Percentiles rank a stretch among this genome's conserved stretches.
Evolutionary conservation across 1,284 basidiomycete genomes (phyloP).

Genomic region (Cryptococcus sp.): DNA sequence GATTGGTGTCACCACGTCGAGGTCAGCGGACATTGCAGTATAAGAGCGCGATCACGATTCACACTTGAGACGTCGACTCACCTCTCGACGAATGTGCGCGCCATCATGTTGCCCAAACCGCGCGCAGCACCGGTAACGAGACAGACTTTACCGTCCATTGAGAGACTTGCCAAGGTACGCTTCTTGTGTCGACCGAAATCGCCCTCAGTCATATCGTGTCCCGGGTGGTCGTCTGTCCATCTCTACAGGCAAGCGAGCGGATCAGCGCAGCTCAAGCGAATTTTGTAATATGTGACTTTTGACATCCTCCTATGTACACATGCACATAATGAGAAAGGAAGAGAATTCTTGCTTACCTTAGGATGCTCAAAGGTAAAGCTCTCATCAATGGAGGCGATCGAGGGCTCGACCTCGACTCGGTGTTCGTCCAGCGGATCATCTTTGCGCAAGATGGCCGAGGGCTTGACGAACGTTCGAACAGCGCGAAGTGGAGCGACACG

Average conservation of each 20-base stretch:
- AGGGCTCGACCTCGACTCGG: constrained; percentile 40
- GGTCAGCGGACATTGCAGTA: too few species aligned
- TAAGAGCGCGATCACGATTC: too few species aligned
- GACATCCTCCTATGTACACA: too few species aligned
- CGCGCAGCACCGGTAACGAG: constrained; percentile 92
- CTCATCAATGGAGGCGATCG: constrained; percentile 36
- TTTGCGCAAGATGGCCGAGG: constrained; percentile 6
- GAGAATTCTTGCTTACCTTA: constrained; percentile 25
- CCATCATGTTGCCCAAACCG: constrained; percentile 85
- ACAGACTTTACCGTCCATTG: constrained; percentile 67
- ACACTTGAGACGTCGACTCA: constrained; percentile 52
- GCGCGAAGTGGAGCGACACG: constrained; percentile 2
- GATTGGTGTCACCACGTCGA: background rate
- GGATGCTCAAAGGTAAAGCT: constrained; percentile 36
- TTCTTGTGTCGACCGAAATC: constrained; percentile 46
- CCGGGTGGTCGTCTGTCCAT: constrained; percentile 35
- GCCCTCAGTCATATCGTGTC: constrained; percentile 41
- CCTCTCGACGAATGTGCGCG: constrained; percentile 83
- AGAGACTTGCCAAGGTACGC: constrained; percentile 47
- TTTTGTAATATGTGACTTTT: too few species aligned
- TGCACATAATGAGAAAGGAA: background rate
- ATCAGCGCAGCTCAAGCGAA: background rate
- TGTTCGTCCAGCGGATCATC: constrained; percentile 41
- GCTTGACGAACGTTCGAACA: constrained; percentile 4
- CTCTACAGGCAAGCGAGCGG: constrained; percentile 11